Conservation (phyloP, 257 asterid genomes). For the Solanum rostratum region DNA sequence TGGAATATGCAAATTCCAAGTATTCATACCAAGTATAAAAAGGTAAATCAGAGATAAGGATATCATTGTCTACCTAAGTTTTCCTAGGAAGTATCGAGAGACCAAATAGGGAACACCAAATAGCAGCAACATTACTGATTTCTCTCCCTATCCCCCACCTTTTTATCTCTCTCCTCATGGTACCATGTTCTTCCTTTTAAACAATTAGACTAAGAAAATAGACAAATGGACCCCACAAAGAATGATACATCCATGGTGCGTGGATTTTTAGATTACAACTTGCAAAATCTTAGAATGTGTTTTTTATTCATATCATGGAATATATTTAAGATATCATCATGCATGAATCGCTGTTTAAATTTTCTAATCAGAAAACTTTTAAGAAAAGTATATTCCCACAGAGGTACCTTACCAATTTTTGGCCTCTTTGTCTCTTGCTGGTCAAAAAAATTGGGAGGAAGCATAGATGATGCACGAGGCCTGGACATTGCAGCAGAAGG, state of each 20-base stretch:
- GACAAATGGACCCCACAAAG: background rate
- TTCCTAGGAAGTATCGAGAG: background rate
- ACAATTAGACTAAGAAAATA: background rate
- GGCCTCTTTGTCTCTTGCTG: slow-evolving; percentile 52
- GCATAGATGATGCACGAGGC: slow-evolving; percentile 35
- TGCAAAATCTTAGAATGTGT: background rate
- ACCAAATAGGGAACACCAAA: background rate
- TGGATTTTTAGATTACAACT: background rate
- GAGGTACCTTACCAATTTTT: slow-evolving; percentile 45
- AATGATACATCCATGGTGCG: background rate
- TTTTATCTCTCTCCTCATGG: background rate
- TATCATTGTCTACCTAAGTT: background rate
- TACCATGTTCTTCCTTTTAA: background rate
- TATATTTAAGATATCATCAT: background rate
- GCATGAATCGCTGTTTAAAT: too few species aligned
- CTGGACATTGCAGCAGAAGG: slow-evolving; percentile 29
- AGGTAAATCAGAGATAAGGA: background rate
- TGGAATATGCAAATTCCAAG: background rate
- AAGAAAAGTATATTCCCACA: background rate
- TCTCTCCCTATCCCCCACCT: background rate
- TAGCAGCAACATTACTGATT: background rate
- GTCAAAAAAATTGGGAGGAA: slow-evolving; percentile 77
- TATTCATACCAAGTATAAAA: background rate
- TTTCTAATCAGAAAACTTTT: background rate
- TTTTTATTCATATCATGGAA: background rate